Evolutionary conservation across 176 grass and related monocot genomes (phyloP).

Genomic region (Bromus sterilis): DNA sequence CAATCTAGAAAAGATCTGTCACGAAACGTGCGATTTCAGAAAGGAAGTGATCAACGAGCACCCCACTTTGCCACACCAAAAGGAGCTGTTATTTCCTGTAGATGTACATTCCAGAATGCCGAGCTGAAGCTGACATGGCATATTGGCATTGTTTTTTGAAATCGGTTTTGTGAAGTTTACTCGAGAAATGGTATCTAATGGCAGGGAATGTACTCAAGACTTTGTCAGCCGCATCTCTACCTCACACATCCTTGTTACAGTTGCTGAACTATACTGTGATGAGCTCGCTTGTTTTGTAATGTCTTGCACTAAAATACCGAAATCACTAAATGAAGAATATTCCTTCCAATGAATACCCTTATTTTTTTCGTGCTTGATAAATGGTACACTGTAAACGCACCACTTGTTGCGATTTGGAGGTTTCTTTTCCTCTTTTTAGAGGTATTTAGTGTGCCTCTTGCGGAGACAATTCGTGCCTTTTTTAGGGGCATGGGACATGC

Average conservation of each 20-base stretch:
- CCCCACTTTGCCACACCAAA: neutral
- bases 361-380: too few relatives aligned
- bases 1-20: neutral
- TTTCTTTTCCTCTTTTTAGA: too few relatives aligned
- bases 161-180: neutral
- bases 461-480: too few relatives aligned
- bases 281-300: neutral
- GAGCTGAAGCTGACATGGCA: neutral
- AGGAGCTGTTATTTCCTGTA: neutral
- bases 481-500: too few relatives aligned
- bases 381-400: too few relatives aligned
- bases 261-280: neutral
- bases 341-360: too few relatives aligned
- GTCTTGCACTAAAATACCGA: neutral
- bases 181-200: neutral
- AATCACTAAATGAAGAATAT: too few relatives aligned
- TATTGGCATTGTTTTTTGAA: neutral
- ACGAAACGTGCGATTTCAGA: neutral
- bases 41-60: neutral
- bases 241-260: neutral
- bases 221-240: neutral
- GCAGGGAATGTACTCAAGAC: neutral
- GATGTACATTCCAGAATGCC: neutral
- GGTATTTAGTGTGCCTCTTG: too few relatives aligned
- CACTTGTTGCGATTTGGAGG: too few relatives aligned